These are phyloP conservation scores for Ustulina deusta DNA, from an alignment of 2,329 filamentous ascomycete genomes.

Conservation along the genomic window DNA sequence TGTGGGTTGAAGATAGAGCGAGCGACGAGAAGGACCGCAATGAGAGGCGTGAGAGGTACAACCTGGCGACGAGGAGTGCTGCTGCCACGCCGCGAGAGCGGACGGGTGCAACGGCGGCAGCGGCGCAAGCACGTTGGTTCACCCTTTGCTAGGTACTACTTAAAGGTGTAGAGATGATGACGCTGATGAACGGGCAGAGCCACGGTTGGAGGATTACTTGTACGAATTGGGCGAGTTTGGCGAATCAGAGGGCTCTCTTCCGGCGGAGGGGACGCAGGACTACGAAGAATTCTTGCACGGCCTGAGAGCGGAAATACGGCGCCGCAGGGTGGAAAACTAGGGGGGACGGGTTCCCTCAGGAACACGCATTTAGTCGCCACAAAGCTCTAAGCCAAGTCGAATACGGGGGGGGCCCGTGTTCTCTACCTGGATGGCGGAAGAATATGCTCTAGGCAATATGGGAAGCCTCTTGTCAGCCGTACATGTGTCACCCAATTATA, in stretches of 20 bases:
- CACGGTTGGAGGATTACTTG: background rate
- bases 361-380: background rate
- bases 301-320: background rate
- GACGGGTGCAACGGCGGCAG: too few species aligned
- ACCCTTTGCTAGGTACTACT: background rate
- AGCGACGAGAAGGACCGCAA: constrained; percentile 21
- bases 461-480: background rate
- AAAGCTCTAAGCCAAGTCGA: too few species aligned
- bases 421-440: too few species aligned
- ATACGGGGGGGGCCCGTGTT: too few species aligned
- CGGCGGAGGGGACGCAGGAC: constrained; percentile 2
- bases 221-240: background rate
- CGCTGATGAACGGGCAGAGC: constrained; percentile 8
- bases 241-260: background rate
- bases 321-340: background rate
- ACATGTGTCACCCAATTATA: background rate
- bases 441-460: too few species aligned
- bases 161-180: background rate
- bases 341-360: background rate
- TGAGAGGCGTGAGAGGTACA: constrained; percentile 20
- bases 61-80: background rate
- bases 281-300: constrained; percentile 9
- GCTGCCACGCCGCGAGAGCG: too few species aligned
- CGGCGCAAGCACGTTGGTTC: constrained; percentile 4
- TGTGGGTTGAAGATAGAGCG: constrained; percentile 45